A percentile compares a stretch with the other conserved stretches of the same genome.
These are phyloP conservation scores for Luzula sylvatica DNA, from an alignment of 176 grass and related monocot genomes.

Conservation along the genomic window DNA sequence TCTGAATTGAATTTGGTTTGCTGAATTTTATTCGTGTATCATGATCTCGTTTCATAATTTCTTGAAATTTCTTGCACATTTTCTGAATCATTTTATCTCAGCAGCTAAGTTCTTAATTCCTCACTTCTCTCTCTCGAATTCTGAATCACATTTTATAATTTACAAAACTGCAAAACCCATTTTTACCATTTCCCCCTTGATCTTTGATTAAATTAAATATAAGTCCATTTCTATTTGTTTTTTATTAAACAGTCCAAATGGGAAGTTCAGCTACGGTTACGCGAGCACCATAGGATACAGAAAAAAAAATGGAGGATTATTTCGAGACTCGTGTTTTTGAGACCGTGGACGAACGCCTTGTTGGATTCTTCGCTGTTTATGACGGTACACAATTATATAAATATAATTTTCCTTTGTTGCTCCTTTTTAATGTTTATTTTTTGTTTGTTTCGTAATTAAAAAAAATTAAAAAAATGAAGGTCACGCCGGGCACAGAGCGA, in stretches of 20 bases:
- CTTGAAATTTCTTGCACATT: no score
- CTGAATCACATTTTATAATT: no score
- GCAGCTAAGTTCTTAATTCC: no score
- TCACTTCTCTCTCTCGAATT: no score
- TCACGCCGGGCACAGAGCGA: constrained; percentile 8
- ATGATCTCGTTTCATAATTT: no score
- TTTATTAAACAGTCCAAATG: constrained; percentile 11
- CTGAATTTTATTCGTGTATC: no score
- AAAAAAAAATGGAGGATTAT: constrained; percentile 16
- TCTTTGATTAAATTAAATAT: background rate
- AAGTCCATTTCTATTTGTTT: background rate
- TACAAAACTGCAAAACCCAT: no score
- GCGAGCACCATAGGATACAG: constrained; percentile 11
- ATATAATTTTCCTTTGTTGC: no score
- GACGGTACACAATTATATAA: constrained; percentile 5
- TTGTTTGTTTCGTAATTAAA: no score
- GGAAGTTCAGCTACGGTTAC: constrained; percentile 14
- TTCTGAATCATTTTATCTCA: no score
- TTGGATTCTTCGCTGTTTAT: constrained; percentile 19
- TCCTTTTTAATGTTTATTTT: background rate
- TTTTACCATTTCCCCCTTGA: no score
- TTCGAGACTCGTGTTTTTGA: background rate
- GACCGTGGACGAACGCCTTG: background rate
- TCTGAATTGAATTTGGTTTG: no score
- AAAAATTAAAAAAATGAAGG: constrained; percentile 12